Base-by-base conservation (phyloP, 495 filamentous ascomycete genomes). In the Penicillium paradoxum region DNA sequence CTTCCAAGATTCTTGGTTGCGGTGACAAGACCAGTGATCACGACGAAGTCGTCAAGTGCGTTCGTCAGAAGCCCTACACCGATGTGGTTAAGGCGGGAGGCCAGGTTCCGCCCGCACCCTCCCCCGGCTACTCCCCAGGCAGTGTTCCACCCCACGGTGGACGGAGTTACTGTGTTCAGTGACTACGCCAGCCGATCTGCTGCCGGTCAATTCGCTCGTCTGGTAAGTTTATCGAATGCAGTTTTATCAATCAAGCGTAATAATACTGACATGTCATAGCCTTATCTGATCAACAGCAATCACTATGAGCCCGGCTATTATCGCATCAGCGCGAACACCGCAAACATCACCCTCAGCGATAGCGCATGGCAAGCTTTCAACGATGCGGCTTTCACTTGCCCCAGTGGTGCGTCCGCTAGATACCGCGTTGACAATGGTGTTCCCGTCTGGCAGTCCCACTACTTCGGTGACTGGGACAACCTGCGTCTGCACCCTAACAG, bases 381-480 rank as follows among this genome's bases (percentile, higher is more conserved):
- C 45, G 59, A 69, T n/a, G 62, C 64, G 25, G 61, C 62, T 40
- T 83, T 80, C 58, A 74, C 68, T 10, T 81, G 79, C 45, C 70
- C 78, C 6, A 63, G 60, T 15, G 65, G 58, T 5, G 41, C 52
- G 13, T 59, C 69, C 5, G 75, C 72, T n/a, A 62, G 58, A 27
- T 65, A 61, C 17, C 69, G 70, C 6, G 46, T 61, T 24, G 48
- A 39, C 9, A 55, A 67, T 27, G 59, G 56, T n/a, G 65, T 71
- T 18, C 74, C 79, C 0, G 69, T 68, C 14, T 83, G 78, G 78
- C 71, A 72, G 22, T 80, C 75, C 52, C 72, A 76, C 42, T 83
- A 78, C 54, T 73, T 76, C 44, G 78, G 71, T 6, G 70, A 73
- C 50, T 83, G 74, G 63, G 64, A 70, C 5, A 79, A 78, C 56